A percentile compares a stretch with the other conserved stretches of the same genome.
phyloP scores from a whole-genome alignment of 768 basidiomycete genomes.

The Sarcodon sp. region DNA sequence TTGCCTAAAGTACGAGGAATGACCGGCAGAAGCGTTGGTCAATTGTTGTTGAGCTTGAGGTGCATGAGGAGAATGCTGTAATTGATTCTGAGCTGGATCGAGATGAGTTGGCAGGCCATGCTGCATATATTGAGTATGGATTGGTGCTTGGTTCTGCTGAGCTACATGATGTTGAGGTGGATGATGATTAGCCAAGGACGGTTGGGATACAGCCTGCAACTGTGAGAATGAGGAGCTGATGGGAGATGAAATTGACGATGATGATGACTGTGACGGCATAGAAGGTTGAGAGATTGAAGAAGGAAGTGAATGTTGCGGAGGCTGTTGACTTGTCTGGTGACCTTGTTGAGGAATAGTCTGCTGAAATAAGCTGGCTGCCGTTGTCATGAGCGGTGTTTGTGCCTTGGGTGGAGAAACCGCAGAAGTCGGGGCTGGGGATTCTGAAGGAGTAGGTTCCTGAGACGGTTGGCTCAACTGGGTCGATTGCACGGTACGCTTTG shows the following conservation, averaged over 20 bases:
- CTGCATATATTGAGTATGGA: slow-evolving; percentile 37
- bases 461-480: slow-evolving; percentile 4
- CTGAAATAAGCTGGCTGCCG: slow-evolving; percentile 1
- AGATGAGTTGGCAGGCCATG: slow-evolving; percentile 56
- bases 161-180: slow-evolving; percentile 8
- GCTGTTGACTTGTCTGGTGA: slow-evolving; percentile 19
- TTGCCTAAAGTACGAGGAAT: slow-evolving; percentile 59
- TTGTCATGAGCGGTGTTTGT: not conserved
- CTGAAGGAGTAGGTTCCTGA: slow-evolving; percentile 5
- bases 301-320: slow-evolving; percentile 9
- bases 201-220: slow-evolving; percentile 11
- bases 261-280: slow-evolving; percentile 12
- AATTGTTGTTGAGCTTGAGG: slow-evolving; percentile 21
- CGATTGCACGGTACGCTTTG: slow-evolving; percentile 14
- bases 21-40: slow-evolving; percentile 24
- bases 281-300: slow-evolving; percentile 15
- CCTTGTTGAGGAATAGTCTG: slow-evolving; percentile 14
- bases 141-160: slow-evolving; percentile 18
- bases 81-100: slow-evolving; percentile 37
- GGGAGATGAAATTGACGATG: slow-evolving; percentile 15
- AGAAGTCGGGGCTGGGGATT: slow-evolving; percentile 7
- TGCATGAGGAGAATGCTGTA: slow-evolving; percentile 23
- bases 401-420: slow-evolving; percentile 8
- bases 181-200: slow-evolving; percentile 11
- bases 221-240: slow-evolving; percentile 18